Base-by-base conservation (phyloP, 345 rosid species). In the Turritis glabra region DNA sequence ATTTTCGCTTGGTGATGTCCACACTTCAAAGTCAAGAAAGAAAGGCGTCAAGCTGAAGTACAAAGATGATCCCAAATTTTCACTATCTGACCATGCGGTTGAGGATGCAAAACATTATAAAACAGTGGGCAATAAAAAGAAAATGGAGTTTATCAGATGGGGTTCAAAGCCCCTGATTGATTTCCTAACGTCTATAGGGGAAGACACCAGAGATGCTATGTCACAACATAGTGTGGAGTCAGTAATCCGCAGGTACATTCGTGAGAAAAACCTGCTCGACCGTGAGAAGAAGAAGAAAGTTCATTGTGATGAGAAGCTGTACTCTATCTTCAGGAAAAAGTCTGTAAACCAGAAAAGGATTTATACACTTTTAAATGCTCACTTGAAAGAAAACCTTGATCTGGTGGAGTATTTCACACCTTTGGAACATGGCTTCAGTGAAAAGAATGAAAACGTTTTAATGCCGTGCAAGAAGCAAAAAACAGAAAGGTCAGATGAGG, bases 141-240 rank as follows among this genome's bases (percentile, higher is more conserved):
- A 25, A 69, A 27, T 75, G 62, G 75, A 80, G 72, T 85, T 76
- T 61, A 32, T 53, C 1, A 73, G 85, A 62, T 82, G 85, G 87
- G 89, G 87, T 59, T 82, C 87, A 27, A 81, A 86, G 73, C 79
- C 79, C 25, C 90, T 84, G 46, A 67, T 86, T 52, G 79, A 82
- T 30, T 82, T 86, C 80, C 84, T 86, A 25, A 73, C 40, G 30
- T 86, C 76, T 52, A 65, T 82, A 44, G 87, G 87, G 32, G 82
- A 73, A 69, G 83, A 82, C 47, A 82, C 87, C 35, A 61, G 38
- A 30, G 67, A 74, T 2, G 82, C 72, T 43, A 68, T 84, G 71
- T 64, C 82, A 8, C 82, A 77, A 25, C 61, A 56, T 52, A 71
- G 67, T 8, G 83, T 84, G 57, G 71, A 74, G 51, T 64, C 77